Base-by-base conservation (phyloP, 768 basidiomycete genomes). In the Boletus edulis region DNA sequence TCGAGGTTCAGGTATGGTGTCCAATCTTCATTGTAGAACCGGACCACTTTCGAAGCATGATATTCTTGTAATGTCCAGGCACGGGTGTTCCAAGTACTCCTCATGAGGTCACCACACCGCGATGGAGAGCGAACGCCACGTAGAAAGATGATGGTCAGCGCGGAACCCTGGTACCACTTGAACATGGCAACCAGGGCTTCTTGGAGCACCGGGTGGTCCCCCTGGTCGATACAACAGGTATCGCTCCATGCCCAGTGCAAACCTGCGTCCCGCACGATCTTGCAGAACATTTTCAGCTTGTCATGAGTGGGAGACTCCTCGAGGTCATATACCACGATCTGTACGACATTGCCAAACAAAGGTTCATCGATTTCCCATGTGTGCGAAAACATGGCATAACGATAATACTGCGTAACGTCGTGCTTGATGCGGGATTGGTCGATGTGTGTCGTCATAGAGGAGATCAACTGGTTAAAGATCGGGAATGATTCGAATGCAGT, bases 221-320 rank as follows among this genome's bases (percentile, higher is more conserved):
- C 6, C 8, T 46, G 44, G 15, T 57, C 45, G 31, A 59, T 52
- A 17, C 55, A 59, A 14, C 46, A 52, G 0, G 51, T 57, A 14
- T 59, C 57, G 3, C 55, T 48, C 50, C 57, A 51, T n/a, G 55
- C 55, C 50, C 50, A 57, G 24, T 55, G 12, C 4, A 48, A 32
- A 3, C 55, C 55, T 3, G 38, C 27, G 3, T 41, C 47, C 12
- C 27, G 46, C 1, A 34, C 51, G 4, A 59, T 37, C 9, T 56
- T 45, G 42, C 51, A 57, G 13, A 57, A 57, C 46, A 35, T 52
- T 20, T 48, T 35, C 2, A 57, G 51, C n/a, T 57, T 54, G 35
- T 49, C 11, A 12, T 35, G 42, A 4, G 56, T 55, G 14, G 34
- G 15, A 13, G 38, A 48, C 6, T 47, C n/a, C 14, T 47, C 24